phyloP scores from a whole-genome alignment of 768 basidiomycete genomes.

The Podaxis sp. region DNA sequence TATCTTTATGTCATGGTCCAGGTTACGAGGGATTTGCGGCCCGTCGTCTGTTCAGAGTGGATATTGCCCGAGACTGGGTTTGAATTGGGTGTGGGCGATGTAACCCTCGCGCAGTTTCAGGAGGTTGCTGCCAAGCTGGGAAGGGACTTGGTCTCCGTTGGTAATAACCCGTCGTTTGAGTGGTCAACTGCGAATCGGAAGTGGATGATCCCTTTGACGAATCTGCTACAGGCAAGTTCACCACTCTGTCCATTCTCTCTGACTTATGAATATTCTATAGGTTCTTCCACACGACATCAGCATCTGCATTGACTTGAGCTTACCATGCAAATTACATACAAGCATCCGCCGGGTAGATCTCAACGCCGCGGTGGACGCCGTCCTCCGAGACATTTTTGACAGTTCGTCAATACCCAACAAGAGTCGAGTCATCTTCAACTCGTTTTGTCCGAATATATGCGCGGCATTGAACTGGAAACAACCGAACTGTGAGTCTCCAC shows the following conservation, averaged over 20 bases:
- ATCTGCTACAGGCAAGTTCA: slow-evolving; percentile 64
- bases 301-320: slow-evolving; percentile 76
- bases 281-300: slow-evolving; percentile 59
- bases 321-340: slow-evolving; percentile 51
- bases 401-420: slow-evolving; percentile 49
- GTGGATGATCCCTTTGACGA: slow-evolving; percentile 69
- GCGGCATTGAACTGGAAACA: slow-evolving; percentile 98
- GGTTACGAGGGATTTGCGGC: slow-evolving; percentile 88
- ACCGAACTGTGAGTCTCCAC: slow-evolving; percentile 75
- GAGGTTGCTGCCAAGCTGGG: slow-evolving; percentile 52
- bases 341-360: slow-evolving; percentile 57
- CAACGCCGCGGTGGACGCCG: slow-evolving; percentile 79
- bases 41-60: slow-evolving; percentile 81
- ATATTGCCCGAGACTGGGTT: slow-evolving; percentile 66
- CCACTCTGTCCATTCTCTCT: slow-evolving; percentile 7
- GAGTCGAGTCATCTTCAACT: slow-evolving; percentile 76
- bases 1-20: slow-evolving; percentile 87
- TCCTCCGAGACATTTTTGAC: slow-evolving; percentile 80
- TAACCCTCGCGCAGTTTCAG: slow-evolving; percentile 79
- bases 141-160: slow-evolving; percentile 26
- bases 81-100: slow-evolving; percentile 78
- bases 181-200: neutral
- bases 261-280: slow-evolving; percentile 28
- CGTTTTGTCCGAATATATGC: slow-evolving; percentile 87
- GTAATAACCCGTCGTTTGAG: slow-evolving; percentile 16